phyloP scores from a whole-genome alignment of 495 filamentous ascomycete genomes.

The Letharia columbiana region DNA sequence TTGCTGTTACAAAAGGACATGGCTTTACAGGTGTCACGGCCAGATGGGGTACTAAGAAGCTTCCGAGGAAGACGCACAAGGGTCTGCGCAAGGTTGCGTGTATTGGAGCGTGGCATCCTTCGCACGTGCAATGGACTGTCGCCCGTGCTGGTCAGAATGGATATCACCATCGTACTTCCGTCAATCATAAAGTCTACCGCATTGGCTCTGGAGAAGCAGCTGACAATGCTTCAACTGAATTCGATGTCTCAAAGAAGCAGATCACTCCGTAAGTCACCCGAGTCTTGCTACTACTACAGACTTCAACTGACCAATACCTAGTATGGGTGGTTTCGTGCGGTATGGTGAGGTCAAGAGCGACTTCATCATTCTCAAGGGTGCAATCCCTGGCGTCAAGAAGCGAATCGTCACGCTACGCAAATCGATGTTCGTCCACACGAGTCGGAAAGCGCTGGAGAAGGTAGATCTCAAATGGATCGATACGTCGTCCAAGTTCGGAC shows the following conservation, averaged over 20 bases:
- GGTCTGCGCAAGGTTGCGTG: constrained; percentile 99
- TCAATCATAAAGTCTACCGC: constrained; percentile 99
- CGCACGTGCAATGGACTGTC: constrained; percentile 99
- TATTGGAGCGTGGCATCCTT: constrained; percentile 99
- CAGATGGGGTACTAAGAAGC: constrained; percentile 99
- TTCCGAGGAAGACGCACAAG: constrained; percentile 99
- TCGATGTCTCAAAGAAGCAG: constrained; percentile 96
- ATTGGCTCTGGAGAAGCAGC: constrained; percentile 85
- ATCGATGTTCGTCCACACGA: constrained; percentile 97
- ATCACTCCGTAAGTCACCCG: constrained; percentile 86
- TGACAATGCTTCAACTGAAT: constrained; percentile 87
- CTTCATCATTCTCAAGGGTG: constrained; percentile 97
- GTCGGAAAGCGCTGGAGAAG: constrained; percentile 91
- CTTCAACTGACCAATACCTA: constrained; percentile 38
- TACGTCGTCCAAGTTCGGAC: constrained; percentile 98
- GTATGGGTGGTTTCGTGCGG: constrained; percentile 96
- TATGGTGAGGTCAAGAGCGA: constrained; percentile 99
- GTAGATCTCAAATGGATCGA: constrained; percentile 99
- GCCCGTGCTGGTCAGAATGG: constrained; percentile 99
- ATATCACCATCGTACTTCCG: constrained; percentile 99
- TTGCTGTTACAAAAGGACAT: constrained; percentile 99
- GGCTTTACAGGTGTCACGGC: constrained; percentile 94
- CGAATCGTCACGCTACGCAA: constrained; percentile 98
- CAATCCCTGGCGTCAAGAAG: constrained; percentile 98
- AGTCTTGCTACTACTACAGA: background rate